Evolutionary conservation across 345 rosid genomes (phyloP).

Genomic region (Pugionium cornutum): DNA sequence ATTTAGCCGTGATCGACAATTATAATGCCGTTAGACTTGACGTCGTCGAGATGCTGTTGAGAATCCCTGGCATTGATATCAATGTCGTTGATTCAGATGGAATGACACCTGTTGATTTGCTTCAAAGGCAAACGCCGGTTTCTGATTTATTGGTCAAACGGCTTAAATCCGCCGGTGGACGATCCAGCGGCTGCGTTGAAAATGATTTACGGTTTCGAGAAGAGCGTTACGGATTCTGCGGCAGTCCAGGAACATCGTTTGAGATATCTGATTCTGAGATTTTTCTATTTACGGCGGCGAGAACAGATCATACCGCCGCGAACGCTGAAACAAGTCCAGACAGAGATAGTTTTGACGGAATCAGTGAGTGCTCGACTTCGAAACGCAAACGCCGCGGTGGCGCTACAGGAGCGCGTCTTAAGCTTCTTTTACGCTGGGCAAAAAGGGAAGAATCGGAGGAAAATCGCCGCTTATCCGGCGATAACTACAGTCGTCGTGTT

Average conservation of each 20-base stretch:
- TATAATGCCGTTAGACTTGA: slow-evolving; percentile 48
- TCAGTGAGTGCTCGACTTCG: slow-evolving; percentile 34
- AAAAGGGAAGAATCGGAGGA: slow-evolving; percentile 49
- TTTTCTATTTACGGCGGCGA: slow-evolving; percentile 60
- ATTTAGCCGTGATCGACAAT: slow-evolving; percentile 71
- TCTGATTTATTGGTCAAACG: slow-evolving; percentile 78
- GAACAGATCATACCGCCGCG: slow-evolving; percentile 12
- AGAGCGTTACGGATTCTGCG: slow-evolving; percentile 57
- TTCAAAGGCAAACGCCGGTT: slow-evolving; percentile 56
- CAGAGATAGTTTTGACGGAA: slow-evolving; percentile 34
- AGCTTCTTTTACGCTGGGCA: slow-evolving; percentile 66
- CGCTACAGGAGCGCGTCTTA: slow-evolving; percentile 56
- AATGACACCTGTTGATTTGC: slow-evolving; percentile 83
- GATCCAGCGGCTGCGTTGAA: slow-evolving; percentile 48
- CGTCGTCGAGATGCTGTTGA: slow-evolving; percentile 73
- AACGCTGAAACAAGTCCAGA: slow-evolving; percentile 31
- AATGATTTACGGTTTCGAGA: slow-evolving; percentile 53
- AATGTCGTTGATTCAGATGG: slow-evolving; percentile 67
- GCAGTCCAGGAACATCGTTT: slow-evolving; percentile 85
- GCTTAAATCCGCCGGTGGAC: slow-evolving; percentile 79
- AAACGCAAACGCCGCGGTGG: slow-evolving; percentile 37
- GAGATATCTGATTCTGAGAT: slow-evolving; percentile 87
- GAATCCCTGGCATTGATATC: slow-evolving; percentile 52
- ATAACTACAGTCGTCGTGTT: slow-evolving; percentile 44
- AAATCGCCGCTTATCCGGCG: slow-evolving; percentile 22